Base-by-base conservation (phyloP, 257 asterid genomes). In the Mentha longifolia region DNA sequence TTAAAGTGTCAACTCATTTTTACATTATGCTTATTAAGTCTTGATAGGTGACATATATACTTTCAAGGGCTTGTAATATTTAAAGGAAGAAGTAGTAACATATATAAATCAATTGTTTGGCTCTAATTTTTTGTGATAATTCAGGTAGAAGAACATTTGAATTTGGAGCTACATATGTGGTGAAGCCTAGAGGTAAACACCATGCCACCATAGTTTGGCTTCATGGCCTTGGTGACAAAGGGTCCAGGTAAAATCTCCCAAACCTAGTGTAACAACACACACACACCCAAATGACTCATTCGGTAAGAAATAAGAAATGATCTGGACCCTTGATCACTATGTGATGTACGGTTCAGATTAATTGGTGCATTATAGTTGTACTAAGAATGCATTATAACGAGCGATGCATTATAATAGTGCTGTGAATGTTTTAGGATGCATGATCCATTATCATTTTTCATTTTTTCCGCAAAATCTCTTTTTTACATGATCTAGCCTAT, bases 201-300 rank as follows among this genome's bases (percentile, higher is more conserved):
- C 97, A 90, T 72, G 97, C 97, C 65, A 92, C 98, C 15, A 82
- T 92, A 43, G 96, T 92, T 81, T 92, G 98, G 98, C 76, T 92
- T 86, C 98, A 92, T 82, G 98, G 97, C 60, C 97, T 92, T 47
- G 95, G 96, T 71, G 98, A 92, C 84, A 92, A 90, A 75, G 98
- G 98, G 80, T 90, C 98, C 71, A 92, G 98, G 98, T 88, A 51
- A 59, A 51, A 55, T 56, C 54, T 73, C 61, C 41, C 0, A 7
- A 7, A 33, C 46, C 28, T 13, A 14, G 12, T 52, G 10, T 4
- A n/a, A 16, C 10, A 39, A 39, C 9, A 39, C 42, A 5, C 42
- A 37, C 9, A 4, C 6, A 37, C 42, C 0, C 9, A 39, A 28
- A 28, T 43, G 10, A 45, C 16, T 45, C 25, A 22, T 22, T 22